Evolutionary conservation across 2,329 filamentous ascomycete species (phyloP), one percentile per base, ranked within the genome.

Genomic region (Beauveria brongniartii): DNA sequence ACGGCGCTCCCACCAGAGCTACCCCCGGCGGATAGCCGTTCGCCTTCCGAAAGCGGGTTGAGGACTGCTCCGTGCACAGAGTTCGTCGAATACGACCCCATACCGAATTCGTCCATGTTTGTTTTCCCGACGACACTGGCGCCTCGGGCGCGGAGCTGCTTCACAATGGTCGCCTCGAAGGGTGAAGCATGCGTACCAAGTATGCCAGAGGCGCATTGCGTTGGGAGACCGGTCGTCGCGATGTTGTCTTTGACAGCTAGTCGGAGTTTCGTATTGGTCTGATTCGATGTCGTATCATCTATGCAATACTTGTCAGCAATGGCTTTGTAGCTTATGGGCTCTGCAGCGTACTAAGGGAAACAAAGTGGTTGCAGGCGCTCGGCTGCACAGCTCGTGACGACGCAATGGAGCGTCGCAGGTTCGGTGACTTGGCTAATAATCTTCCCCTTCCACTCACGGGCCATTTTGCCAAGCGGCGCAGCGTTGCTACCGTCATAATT

Each of bases 101-200:
- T 96, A 30, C 92, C 92, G 71, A 96, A 96, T 71, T 96, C 94
- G 74, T 97, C 94, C 79, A 97, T 86, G 71, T 96, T 96, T 2
- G 91, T 92, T 74, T 96, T 96, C 7, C 88, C 89, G 1, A 86
- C 80, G 2, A 93, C 72, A 6, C 81, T 72, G 6, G 84, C 86
- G 47, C 88, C 89, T 5, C 82, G 80, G 30, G 77, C 71, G 61
- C 82, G 81, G 40, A 97, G 80, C 67, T 87, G 82, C 56, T 80
- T 76, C 40, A 95, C 85, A 20, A 97, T 86, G 9, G 90, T 93
- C 20, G 93, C 91, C 70, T 92, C 85, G 73, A 89, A 93, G 4
- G 92, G 90, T 63, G 89, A 91, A 41, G 73, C 76, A 73, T 92
- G 90, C 63, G 78, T 78, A n/a, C 79, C 71, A 46, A 97, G 82